phyloP scores from a whole-genome alignment of 2,329 filamentous ascomycete genomes.

The Neofusicoccum laricinum region DNA sequence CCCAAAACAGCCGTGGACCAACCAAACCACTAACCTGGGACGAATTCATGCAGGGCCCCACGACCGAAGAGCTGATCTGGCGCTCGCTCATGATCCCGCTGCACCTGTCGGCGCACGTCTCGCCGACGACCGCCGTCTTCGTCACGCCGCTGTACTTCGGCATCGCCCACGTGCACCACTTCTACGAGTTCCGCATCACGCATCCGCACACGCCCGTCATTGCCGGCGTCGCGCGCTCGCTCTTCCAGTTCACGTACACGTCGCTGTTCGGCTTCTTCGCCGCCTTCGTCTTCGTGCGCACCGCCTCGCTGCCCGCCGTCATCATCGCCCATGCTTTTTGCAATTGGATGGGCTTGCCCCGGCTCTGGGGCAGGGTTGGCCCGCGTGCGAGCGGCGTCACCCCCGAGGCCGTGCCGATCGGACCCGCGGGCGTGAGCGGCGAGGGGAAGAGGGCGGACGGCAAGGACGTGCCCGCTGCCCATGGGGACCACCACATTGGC shows the following conservation, averaged over 20 bases:
- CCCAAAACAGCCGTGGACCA: not conserved
- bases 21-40: not conserved
- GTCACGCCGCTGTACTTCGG: conserved; percentile 86
- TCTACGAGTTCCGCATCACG: conserved; percentile 87
- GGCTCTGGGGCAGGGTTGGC: conserved; percentile 75
- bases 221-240: conserved; percentile 65
- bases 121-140: conserved; percentile 63
- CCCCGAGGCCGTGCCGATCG: conserved; percentile 32
- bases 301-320: conserved; percentile 74
- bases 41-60: conserved; percentile 55
- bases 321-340: conserved; percentile 83
- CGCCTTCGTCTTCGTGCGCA: conserved; percentile 83
- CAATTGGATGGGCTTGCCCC: conserved; percentile 86
- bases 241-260: conserved; percentile 86
- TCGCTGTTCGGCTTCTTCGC: conserved; percentile 92
- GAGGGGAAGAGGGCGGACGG: conserved; percentile 26
- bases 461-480: conserved; percentile 18
- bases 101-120: conserved; percentile 65
- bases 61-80: conserved; percentile 93
- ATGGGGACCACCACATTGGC: conserved; percentile 37
- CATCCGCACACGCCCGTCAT: conserved; percentile 66
- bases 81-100: conserved; percentile 81
- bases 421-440: conserved; percentile 27
- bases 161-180: conserved; percentile 90
- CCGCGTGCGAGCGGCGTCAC: conserved; percentile 23